A percentile compares a stretch with the other conserved stretches of the same genome.
Conservation (phyloP, 2,329 filamentous ascomycete species). For the Aureobasidium sp. region DNA sequence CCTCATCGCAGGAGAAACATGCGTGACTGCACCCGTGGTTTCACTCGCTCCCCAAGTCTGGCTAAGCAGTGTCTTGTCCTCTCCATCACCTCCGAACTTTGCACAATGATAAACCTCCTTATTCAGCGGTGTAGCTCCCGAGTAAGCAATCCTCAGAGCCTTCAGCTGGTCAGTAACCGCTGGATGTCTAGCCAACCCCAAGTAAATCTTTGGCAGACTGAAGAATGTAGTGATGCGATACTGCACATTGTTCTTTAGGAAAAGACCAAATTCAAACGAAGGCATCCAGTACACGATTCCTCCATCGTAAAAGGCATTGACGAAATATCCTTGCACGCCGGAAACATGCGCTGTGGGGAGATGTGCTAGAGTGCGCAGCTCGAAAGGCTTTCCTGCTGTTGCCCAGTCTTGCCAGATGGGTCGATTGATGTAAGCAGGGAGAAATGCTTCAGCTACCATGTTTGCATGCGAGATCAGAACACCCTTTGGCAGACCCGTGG, state of each 20-base stretch:
- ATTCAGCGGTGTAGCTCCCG: constrained; percentile 36
- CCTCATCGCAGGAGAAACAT: background rate
- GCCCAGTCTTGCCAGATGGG: constrained; percentile 11
- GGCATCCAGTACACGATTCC: constrained; percentile 55
- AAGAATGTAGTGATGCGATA: constrained; percentile 50
- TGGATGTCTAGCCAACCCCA: constrained; percentile 52
- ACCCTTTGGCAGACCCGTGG: constrained; percentile 42
- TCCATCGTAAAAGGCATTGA: constrained; percentile 34
- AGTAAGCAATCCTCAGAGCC: constrained; percentile 30
- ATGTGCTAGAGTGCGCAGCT: constrained; percentile 32
- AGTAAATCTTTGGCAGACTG: constrained; percentile 55
- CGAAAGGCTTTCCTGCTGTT: constrained; percentile 16
- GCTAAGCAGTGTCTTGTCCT: constrained; percentile 28
- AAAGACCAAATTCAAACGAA: constrained; percentile 50
- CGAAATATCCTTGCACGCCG: constrained; percentile 34
- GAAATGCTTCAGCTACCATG: constrained; percentile 21
- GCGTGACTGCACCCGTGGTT: constrained; percentile 44
- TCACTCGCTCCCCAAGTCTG: constrained; percentile 57
- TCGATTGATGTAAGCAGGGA: constrained; percentile 4
- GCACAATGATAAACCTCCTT: constrained; percentile 33
- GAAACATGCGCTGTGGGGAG: constrained; percentile 37
- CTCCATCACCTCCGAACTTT: constrained; percentile 46
- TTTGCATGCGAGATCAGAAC: constrained; percentile 26
- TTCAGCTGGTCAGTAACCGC: constrained; percentile 39
- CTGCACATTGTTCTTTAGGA: constrained; percentile 46